Evolutionary conservation across 805 yeast genomes (phyloP).

Genomic region (Yamadazyma akitaensis): DNA sequence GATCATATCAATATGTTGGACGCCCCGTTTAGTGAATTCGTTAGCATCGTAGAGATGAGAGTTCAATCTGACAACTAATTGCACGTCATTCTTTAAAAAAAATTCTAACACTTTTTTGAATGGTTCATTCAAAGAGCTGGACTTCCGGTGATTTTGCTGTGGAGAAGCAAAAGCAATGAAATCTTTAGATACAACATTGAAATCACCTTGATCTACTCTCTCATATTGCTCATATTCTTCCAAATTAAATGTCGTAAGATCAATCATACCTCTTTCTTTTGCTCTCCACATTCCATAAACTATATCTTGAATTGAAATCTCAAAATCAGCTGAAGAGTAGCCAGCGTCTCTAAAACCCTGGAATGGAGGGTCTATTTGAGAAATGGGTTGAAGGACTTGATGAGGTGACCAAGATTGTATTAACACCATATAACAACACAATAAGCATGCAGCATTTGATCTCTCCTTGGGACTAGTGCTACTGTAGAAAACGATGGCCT

Average conservation of each 20-base stretch:
- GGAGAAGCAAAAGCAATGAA: constrained; percentile 98
- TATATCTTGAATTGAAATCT: constrained; percentile 87
- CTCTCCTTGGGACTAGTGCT: constrained; percentile 76
- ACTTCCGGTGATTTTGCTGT: constrained; percentile 51
- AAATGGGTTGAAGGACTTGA: constrained; percentile 90
- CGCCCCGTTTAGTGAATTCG: constrained; percentile 79
- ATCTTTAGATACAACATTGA: constrained; percentile 86
- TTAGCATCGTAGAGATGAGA: constrained; percentile 84
- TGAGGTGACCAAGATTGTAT: constrained; percentile 99
- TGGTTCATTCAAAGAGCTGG: constrained; percentile 63
- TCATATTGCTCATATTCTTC: constrained; percentile 95
- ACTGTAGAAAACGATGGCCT: constrained; percentile 89
- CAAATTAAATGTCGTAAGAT: constrained; percentile 78
- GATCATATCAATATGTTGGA: constrained; percentile 90
- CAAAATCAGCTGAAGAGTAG: constrained; percentile 92
- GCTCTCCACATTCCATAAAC: constrained; percentile 98
- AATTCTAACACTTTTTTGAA: constrained; percentile 78
- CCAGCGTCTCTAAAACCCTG: constrained; percentile 98
- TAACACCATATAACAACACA: constrained; percentile 91
- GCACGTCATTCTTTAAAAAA: constrained; percentile 70
- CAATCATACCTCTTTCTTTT: constrained; percentile 85
- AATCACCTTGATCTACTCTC: constrained; percentile 95
- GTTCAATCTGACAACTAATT: constrained; percentile 86
- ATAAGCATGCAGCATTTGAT: constrained; percentile 90
- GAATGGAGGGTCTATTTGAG: constrained; percentile 89